Evolutionary conservation across 257 asterid species (phyloP), one percentile per base, ranked within the genome.

Genomic region (Solanum appendiculatum): DNA sequence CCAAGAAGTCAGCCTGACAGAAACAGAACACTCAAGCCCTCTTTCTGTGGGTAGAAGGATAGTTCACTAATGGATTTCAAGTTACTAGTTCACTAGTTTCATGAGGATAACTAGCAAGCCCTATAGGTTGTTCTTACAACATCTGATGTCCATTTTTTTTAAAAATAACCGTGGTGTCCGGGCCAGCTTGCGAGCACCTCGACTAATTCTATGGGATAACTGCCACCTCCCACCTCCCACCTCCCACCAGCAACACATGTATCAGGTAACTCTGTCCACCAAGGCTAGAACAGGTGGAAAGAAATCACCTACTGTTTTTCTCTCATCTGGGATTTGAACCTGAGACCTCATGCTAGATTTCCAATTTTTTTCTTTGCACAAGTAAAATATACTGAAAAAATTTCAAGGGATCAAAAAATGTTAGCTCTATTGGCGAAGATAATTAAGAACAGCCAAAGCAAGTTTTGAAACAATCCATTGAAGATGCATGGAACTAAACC

Each of bases 401-500:
- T 8, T 44, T 5, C 29, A 11, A 48, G 44, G 68, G 40, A 48
- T 31, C 7, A 27, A 48, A 5, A 27, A 29, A 3, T 0, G 1
- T 4, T 48, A 29, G 68, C 68, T 48, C 29, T 39, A 2, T 18
- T 48, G 66, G 27, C 2, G 44, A 80, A 80, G 64, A 75, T 46
- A 29, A 80, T 10, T 18, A 80, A 80, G 29, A 80, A 46, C 27
- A 46, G 12, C 29, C 39, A 46, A 46, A 80, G 85, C 6, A 70
- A 44, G 70, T 69, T 77, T 3, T 66, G 25, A 44, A 63, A 83
- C 54, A 72, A 63, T 73, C 68, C 56, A 73, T 13, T 70, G 25
- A 36, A 46, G 83, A 86, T 42, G 40, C 40, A 46, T n/a, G 21
- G 69, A 68, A 86, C 42, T 39, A 88, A 82, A 91, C 93, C 89